phyloP scores from a whole-genome alignment of 2,329 filamentous ascomycete genomes.

The Claviceps sp. region DNA sequence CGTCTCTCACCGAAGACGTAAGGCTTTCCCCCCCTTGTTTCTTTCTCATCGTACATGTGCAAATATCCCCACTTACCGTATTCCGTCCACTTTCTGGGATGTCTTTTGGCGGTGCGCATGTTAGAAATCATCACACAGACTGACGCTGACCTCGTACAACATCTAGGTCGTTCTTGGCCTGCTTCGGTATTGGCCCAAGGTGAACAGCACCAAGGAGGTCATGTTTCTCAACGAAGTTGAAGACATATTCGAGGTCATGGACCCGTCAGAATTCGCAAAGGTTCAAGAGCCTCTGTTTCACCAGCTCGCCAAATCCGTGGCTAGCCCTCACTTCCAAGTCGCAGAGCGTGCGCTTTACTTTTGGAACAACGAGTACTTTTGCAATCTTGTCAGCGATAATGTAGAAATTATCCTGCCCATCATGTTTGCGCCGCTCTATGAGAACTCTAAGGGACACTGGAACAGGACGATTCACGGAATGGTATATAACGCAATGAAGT shows the following conservation, averaged over 20 bases:
- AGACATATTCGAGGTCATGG: conserved; percentile 99
- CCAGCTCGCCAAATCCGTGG: conserved; percentile 92
- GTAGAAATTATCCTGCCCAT: conserved; percentile 97
- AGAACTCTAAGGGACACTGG: conserved; percentile 99
- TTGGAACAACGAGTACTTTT: conserved; percentile 99
- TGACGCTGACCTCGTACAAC: background rate
- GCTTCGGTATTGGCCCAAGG: conserved; percentile 95
- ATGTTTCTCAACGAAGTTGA: conserved; percentile 99
- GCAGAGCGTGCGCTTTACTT: conserved; percentile 96
- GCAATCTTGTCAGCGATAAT: conserved; percentile 96
- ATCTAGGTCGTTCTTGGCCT: conserved; percentile 81
- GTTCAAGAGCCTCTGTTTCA: conserved; percentile 97
- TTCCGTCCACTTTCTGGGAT: background rate
- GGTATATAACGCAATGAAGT: conserved; percentile 99
- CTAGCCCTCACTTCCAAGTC: conserved; percentile 97
- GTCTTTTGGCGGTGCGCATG: background rate
- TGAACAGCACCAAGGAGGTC: conserved; percentile 98
- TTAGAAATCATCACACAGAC: background rate
- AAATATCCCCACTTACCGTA: background rate
- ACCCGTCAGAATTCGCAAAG: conserved; percentile 95
- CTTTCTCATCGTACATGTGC: background rate
- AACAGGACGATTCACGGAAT: conserved; percentile 99
- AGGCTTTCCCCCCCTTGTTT: background rate
- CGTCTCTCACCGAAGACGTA: conserved; percentile 90
- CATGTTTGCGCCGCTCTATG: conserved; percentile 97